A percentile compares a stretch with the other conserved stretches of the same genome.
Evolutionary conservation across 176 grass and related monocot genomes (phyloP).

Genomic region (Cocos nucifera): DNA sequence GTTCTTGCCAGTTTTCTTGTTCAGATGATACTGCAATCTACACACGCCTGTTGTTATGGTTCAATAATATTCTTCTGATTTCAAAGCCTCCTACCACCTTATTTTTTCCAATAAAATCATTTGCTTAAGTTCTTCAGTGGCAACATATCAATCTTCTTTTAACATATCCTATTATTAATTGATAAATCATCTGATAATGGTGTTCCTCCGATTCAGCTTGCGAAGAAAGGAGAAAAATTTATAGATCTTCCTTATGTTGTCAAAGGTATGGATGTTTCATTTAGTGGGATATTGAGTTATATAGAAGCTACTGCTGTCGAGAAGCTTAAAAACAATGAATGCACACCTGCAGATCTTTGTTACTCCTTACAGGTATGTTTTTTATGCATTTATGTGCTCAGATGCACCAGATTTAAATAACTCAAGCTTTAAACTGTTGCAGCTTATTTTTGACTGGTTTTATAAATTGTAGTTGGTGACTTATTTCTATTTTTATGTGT

Average conservation of each 20-base stretch:
- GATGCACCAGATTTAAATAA: too few relatives aligned
- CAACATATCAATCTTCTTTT: neutral
- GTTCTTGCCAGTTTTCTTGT: too few relatives aligned
- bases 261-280: constrained; percentile 99
- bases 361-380: constrained; percentile 83
- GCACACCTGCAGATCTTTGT: constrained; percentile 86
- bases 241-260: constrained; percentile 91
- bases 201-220: constrained; percentile 41
- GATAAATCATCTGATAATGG: neutral
- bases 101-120: too few relatives aligned
- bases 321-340: constrained; percentile 91
- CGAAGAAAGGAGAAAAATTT: constrained; percentile 95
- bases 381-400: constrained; percentile 3
- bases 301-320: constrained; percentile 83
- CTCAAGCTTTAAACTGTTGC: too few relatives aligned
- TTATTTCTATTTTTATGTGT: too few relatives aligned
- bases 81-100: too few relatives aligned
- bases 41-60: too few relatives aligned
- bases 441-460: too few relatives aligned
- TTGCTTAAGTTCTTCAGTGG: too few relatives aligned
- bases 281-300: constrained; percentile 95
- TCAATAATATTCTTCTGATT: too few relatives aligned
- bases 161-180: neutral
- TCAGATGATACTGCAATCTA: too few relatives aligned
- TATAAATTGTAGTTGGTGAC: too few relatives aligned